phyloP scores from a whole-genome alignment of 2,329 filamentous ascomycete species.

The Didymella exigua region DNA sequence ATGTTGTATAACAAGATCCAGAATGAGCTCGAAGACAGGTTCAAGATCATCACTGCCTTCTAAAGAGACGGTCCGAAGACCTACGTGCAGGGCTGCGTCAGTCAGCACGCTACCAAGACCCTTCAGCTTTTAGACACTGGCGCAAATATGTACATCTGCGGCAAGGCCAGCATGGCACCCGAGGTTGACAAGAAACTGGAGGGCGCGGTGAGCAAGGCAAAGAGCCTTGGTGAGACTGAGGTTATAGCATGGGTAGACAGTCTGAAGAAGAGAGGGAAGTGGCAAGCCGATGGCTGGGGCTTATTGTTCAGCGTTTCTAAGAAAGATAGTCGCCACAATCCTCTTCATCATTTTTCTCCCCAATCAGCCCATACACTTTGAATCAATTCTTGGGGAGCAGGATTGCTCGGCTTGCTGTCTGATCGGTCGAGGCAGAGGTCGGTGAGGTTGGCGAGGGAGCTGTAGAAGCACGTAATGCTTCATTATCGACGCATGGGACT shows the following conservation, averaged over 20 bases:
- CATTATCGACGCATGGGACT: no score
- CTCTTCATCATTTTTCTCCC: no score
- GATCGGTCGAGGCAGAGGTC: no score
- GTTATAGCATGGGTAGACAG: conserved; percentile 55
- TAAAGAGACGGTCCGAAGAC: conserved; percentile 26
- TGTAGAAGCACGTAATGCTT: no score
- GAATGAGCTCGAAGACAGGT: conserved; percentile 27
- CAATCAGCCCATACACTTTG: neutral
- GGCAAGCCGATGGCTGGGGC: conserved; percentile 62
- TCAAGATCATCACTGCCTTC: conserved; percentile 36
- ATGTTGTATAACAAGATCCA: conserved; percentile 28
- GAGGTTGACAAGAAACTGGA: conserved; percentile 51
- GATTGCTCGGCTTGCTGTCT: no score
- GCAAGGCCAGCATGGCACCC: conserved; percentile 49
- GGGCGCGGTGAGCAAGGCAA: conserved; percentile 42
- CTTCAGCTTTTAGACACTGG: conserved; percentile 46
- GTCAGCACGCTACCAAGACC: conserved; percentile 36
- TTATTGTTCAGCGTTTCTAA: conserved; percentile 23
- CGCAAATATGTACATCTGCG: conserved; percentile 51
- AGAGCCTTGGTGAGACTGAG: conserved; percentile 49
- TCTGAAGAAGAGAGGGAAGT: conserved; percentile 58
- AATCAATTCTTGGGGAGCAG: no score
- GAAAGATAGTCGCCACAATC: no score
- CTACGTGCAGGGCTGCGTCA: conserved; percentile 51
- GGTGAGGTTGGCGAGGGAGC: no score